Conservation (phyloP, 2,329 filamentous ascomycete species). For the Fusarium secorum region DNA sequence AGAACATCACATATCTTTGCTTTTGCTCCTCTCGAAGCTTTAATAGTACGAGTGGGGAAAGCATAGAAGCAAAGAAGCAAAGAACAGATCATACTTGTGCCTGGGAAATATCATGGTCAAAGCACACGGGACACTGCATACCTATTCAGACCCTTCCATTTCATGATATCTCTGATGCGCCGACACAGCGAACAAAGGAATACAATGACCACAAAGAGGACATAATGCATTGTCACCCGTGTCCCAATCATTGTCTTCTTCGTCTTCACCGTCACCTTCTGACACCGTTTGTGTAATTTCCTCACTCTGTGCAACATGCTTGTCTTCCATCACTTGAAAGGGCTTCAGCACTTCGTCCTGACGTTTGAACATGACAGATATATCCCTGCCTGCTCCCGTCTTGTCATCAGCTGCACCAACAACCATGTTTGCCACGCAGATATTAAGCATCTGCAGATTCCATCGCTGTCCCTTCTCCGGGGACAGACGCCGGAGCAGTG, state of each 20-base stretch:
- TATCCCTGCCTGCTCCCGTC: conserved; percentile 73
- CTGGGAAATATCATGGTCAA: neutral
- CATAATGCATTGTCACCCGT: conserved; percentile 47
- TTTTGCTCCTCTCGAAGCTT: neutral
- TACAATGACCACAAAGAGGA: conserved; percentile 59
- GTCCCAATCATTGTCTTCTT: conserved; percentile 43
- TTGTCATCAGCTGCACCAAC: conserved; percentile 60
- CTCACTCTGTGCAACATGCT: conserved; percentile 38
- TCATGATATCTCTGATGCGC: conserved; percentile 58
- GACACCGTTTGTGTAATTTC: conserved; percentile 34
- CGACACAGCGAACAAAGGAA: conserved; percentile 65
- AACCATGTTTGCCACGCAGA: conserved; percentile 87
- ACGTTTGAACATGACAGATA: conserved; percentile 80
- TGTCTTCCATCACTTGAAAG: conserved; percentile 63
- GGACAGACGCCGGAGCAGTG: conserved; percentile 78
- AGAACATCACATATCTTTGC: neutral
- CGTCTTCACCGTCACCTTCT: conserved; percentile 33
- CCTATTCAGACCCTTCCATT: conserved; percentile 37
- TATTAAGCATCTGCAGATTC: conserved; percentile 84
- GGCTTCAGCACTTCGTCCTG: conserved; percentile 75
- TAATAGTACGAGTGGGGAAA: neutral
- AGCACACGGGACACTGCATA: neutral
- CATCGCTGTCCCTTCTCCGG: conserved; percentile 70
- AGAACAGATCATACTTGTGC: neutral
- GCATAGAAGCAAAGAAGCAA: neutral